Evolutionary conservation across 371 early-diverging fungal genomes (phyloP), one percentile per base, ranked within the genome.

Genomic region (Syncephalis fuscata): DNA sequence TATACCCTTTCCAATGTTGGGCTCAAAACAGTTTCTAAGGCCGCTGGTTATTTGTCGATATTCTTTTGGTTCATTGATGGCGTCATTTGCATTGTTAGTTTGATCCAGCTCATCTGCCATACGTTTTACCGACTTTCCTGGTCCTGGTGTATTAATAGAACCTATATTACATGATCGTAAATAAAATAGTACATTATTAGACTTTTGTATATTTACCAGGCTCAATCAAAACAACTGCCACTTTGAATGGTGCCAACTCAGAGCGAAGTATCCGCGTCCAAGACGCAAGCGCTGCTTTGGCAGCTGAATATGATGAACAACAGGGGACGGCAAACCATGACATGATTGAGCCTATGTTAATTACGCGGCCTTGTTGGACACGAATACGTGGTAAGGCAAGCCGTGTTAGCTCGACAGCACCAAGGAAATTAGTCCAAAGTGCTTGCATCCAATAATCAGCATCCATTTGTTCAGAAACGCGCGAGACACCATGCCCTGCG

Each of bases 131-230:
- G 32, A 4, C 7, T 32, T 32, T 7, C 7, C 4, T 32, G 32
- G 32, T 32, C 32, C 32, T 11, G 32, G 32, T 32, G 32, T 32
- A 4, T 32, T 11, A 11, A 32, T 32, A 32, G 11, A 4, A 32
- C 32, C 32, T 32, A 32, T 4, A 32, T n/a, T n/a, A n/a, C n/a
- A n/a, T n/a, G n/a, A n/a, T n/a, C n/a, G n/a, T n/a, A n/a, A n/a
- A n/a, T n/a, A n/a, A n/a, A n/a, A n/a, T n/a, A n/a, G n/a, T n/a
- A n/a, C n/a, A n/a, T n/a, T n/a, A n/a, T n/a, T n/a, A n/a, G n/a
- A n/a, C n/a, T n/a, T n/a, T n/a, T n/a, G n/a, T n/a, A 3, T 42
- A 50, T 26, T 27, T 41, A 52, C 52, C 52, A 27, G 52, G 52
- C 27, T 52, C 52, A 9, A 52, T 36, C 16, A 46, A 25, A 16